Percentiles rank a stretch among this genome's conserved stretches.
These are phyloP conservation scores for Royoungia palumana DNA, from an alignment of 768 basidiomycete species.

Conservation along the genomic window DNA sequence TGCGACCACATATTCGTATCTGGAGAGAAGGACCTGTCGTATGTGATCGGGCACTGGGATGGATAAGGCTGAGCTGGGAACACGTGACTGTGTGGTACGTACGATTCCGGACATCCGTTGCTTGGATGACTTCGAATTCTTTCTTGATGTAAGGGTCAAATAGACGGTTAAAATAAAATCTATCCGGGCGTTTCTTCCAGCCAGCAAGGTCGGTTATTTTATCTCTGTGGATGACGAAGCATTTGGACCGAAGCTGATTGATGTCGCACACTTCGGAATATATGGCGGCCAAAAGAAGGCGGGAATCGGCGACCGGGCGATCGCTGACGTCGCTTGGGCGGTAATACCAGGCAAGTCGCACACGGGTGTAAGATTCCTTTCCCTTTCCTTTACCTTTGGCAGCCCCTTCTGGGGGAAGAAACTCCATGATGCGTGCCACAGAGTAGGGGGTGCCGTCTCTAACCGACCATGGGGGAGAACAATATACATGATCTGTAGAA, in stretches of 20 bases:
- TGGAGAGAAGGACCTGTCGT: slow-evolving; percentile 65
- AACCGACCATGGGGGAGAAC: slow-evolving; percentile 88
- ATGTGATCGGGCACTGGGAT: slow-evolving; percentile 75
- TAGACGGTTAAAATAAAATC: slow-evolving; percentile 93
- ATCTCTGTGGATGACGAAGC: slow-evolving; percentile 93
- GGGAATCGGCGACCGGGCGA: slow-evolving; percentile 85
- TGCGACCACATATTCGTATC: slow-evolving; percentile 94
- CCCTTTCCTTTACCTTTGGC: slow-evolving; percentile 64
- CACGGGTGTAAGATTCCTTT: slow-evolving; percentile 72
- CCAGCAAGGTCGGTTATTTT: slow-evolving; percentile 89
- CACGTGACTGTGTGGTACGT: slow-evolving; percentile 35
- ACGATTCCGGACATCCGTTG: slow-evolving; percentile 87
- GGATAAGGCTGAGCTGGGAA: slow-evolving; percentile 12
- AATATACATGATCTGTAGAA: slow-evolving; percentile 90
- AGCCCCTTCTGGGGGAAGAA: slow-evolving; percentile 75
- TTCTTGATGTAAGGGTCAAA: slow-evolving; percentile 98
- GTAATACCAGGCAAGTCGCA: slow-evolving; percentile 94
- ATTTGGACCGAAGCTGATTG: slow-evolving; percentile 87
- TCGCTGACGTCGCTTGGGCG: slow-evolving; percentile 94
- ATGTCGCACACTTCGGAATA: slow-evolving; percentile 96
- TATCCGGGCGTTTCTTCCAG: slow-evolving; percentile 92
- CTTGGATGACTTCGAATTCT: slow-evolving; percentile 93
- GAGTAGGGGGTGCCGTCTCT: slow-evolving; percentile 95
- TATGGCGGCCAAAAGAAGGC: slow-evolving; percentile 91
- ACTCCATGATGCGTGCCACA: slow-evolving; percentile 95